Base-by-base conservation (phyloP, 1,139 yeast species). In the Protomyces inouyei region DNA sequence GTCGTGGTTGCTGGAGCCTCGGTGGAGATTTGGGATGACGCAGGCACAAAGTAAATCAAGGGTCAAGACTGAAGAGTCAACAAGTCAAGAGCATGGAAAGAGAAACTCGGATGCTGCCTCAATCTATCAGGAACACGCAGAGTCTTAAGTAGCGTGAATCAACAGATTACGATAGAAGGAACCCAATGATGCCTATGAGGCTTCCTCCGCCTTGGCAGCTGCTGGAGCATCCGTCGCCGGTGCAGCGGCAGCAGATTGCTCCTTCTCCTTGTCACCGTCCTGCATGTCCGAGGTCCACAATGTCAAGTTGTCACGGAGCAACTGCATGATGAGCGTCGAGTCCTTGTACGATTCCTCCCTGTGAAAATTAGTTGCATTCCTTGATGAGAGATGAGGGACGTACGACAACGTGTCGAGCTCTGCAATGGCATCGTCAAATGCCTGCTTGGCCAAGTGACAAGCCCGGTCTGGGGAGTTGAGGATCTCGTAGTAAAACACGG, bases 381-480 rank as follows among this genome's bases (percentile, higher is more conserved):
- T 21, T 18, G 5, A 12, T 12, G 14, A 0, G 14, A 12, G 35
- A 37, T 8, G 35, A 23, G 21, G 18, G 10, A 23, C 63, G 10
- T 52, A 59, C 63, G 97, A 88, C 75, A 93, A 83, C 71, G 97
- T 89, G 81, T 93, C 98, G 77, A 93, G 85, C 81, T 93, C 98
- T 72, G 98, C 97, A 77, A 93, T 95, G 69, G 98, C 98, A 76
- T 93, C 98, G 77, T 93, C 98, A 73, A 93, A 93, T 61, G 98
- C 98, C 82, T 92, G 97, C 79, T 93, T 93, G 73, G 98, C 98
- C 79, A 93, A 84, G 77, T 91, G 96, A 77, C 98, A 93, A 72
- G 98, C 98, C 78, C 95, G 90, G 78, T 91, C 97, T 73, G 98
- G 98, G 68, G 97, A 90, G 79, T 91, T 91, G 79, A 92, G 87